Percentiles rank a stretch among this genome's conserved stretches.
Conservation (phyloP, 768 basidiomycete species). For the Tulasnella sp. region DNA sequence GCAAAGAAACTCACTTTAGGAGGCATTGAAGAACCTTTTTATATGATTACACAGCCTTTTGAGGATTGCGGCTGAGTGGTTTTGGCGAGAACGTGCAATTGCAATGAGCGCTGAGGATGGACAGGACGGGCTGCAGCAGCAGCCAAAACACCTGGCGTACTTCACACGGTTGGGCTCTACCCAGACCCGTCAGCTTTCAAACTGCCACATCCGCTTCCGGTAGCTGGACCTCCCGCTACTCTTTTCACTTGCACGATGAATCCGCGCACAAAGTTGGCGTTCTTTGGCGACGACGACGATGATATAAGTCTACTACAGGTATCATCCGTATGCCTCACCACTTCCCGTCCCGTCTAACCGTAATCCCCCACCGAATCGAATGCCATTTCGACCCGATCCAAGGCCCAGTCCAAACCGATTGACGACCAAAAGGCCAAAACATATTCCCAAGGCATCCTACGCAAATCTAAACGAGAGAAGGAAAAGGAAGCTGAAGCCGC, state of each 20-base stretch:
- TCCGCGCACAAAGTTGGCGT: conserved; percentile 32
- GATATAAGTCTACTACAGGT: conserved; percentile 34
- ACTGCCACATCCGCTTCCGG: background rate
- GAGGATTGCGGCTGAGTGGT: conserved; percentile 14
- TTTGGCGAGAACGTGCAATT: conserved; percentile 20
- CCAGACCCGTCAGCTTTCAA: background rate
- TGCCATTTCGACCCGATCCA: conserved; percentile 3
- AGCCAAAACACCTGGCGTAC: conserved; percentile 1
- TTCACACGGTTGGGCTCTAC: background rate
- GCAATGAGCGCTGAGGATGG: conserved; percentile 10
- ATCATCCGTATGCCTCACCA: conserved; percentile 20
- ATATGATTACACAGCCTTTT: background rate
- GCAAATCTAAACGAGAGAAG: conserved; percentile 89
- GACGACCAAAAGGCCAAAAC: conserved; percentile 85
- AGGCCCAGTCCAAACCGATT: conserved; percentile 57
- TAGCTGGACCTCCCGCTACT: background rate
- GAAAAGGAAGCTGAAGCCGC: conserved; percentile 92
- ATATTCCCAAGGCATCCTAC: conserved; percentile 78
- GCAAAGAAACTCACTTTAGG: conserved; percentile 17
- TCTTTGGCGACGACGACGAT: conserved; percentile 34
- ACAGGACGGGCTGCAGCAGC: background rate
- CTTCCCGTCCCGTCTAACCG: conserved; percentile 20
- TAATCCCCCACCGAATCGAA: conserved; percentile 4
- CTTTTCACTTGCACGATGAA: conserved; percentile 23
- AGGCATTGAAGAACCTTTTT: conserved; percentile 13